Base-by-base conservation (phyloP, 2,329 filamentous ascomycete species). In the Ceratocystis papillata region DNA sequence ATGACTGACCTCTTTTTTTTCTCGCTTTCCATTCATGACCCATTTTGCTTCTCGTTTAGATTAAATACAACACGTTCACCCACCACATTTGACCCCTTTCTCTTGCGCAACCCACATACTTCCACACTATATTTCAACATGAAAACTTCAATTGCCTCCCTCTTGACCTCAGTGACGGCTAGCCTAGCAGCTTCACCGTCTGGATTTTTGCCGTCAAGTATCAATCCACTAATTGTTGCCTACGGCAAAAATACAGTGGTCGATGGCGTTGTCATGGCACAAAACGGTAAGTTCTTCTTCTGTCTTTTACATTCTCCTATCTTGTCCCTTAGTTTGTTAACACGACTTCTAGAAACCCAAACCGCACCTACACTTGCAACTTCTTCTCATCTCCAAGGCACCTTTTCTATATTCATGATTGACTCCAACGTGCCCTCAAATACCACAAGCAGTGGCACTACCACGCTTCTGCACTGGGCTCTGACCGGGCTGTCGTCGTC, bases 381-480 rank as follows among this genome's bases (percentile, higher is more conserved):
- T 6, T 69, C 71, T 53, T 71, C 72, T 68, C 72, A 71, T 60
- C 72, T 79, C n/a, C 72, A 71, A 20, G 77, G 77, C 62, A 73
- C 73, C 30, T 80, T 78, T 71, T 66, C 80, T 28, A 70, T 77
- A 66, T 70, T 80, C 28, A 72, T 71, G 60, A 69, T 81, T 33
- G 79, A 81, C 68, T 73, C 79, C 17, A 80, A 81, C 72, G 76
- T 79, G 0, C 80, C 79, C 65, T 68, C 68, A 59, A 71, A 70
- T 67, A 44, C 48, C 30, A 66, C 70, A 41, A 5, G 77, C 63
- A 69, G 70, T 30, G 68, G 77, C 33, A 71, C 80, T 0, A 75
- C 77, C 4, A 79, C 80, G 1, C 73, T 80, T 41, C 70, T 80
- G 64, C 80, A 81, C 72, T 80, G 78, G 74, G 71, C 79, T 61